Evolutionary conservation across 441 rosid genomes (phyloP).

Genomic region (Biscutella laevigata): DNA sequence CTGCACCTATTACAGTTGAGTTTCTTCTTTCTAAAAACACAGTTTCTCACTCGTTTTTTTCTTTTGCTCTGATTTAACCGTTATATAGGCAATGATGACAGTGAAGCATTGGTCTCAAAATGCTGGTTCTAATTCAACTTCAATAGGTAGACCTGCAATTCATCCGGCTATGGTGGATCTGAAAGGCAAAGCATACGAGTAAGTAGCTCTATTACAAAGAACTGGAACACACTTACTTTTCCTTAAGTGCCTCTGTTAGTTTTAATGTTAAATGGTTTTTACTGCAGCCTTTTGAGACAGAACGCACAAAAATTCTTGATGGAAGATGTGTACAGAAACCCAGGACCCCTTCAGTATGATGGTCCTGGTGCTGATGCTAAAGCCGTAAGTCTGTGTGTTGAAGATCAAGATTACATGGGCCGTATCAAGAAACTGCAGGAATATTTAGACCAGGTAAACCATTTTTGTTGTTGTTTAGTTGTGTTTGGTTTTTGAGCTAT

Average conservation of each 20-base stretch:
- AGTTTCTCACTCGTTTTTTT: background rate
- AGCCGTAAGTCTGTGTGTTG: slow-evolving; percentile 75
- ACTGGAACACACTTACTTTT: background rate
- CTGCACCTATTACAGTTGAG: slow-evolving; percentile 88
- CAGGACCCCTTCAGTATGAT: slow-evolving; percentile 92
- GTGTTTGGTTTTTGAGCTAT: background rate
- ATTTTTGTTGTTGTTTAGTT: background rate
- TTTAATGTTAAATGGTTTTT: background rate
- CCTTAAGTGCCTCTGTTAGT: background rate
- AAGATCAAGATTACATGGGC: slow-evolving; percentile 99
- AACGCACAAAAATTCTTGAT: slow-evolving; percentile 66
- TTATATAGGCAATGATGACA: slow-evolving; percentile 86
- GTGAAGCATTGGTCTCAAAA: slow-evolving; percentile 90
- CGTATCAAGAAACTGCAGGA: slow-evolving; percentile 85
- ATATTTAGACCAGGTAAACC: slow-evolving; percentile 75
- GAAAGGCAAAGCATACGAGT: slow-evolving; percentile 97
- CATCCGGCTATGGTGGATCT: slow-evolving; percentile 90
- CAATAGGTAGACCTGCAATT: slow-evolving; percentile 89
- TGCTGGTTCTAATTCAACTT: slow-evolving; percentile 51
- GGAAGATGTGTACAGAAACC: slow-evolving; percentile 94
- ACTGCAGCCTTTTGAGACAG: slow-evolving; percentile 69
- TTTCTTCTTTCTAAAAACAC: slow-evolving; percentile 10
- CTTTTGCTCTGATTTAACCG: background rate
- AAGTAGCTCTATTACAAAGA: slow-evolving; percentile 17
- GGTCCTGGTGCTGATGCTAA: slow-evolving; percentile 96